Evolutionary conservation across 352 stramenopile genomes (phyloP), one percentile per base, ranked within the genome.

Genomic region (Pythium graminicola): DNA sequence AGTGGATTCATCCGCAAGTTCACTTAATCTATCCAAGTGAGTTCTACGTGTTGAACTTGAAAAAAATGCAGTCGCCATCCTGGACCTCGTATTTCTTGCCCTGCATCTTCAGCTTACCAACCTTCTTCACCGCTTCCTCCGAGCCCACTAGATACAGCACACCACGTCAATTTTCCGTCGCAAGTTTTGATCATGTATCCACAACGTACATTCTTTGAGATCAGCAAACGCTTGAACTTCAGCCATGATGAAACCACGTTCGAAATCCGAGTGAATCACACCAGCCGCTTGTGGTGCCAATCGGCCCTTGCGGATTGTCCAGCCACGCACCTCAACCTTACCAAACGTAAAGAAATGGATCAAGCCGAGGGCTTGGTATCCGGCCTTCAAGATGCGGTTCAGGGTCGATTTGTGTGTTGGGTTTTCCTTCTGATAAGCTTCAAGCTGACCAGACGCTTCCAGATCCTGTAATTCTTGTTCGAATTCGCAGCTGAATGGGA

Each of bases 301-400:
- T 45, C 88, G 93, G 36, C 96, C 96, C 76, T 97, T 96, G 60
- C 97, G 96, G 54, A 99, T 98, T 13, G 96, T 99, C 97, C 97
- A 99, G 40, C 94, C 95, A 50, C 96, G 82, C 26, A 99, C 97
- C 78, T 99, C 97, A 54, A 99, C 97, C 58, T 96, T 93, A 44
- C 97, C 97, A 22, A 91, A 88, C 23, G 97, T 99, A 81, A 99
- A 99, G 76, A 98, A 99, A 64, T 98, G 95, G 66, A 99, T 97
- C 42, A 99, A 76, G 29, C 97, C 95, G 13, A 99, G 89, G 19
- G 95, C 89, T 57, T 98, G 81, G 80, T 99, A 98, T 40, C 97
- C 97, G 62, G 89, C 88, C 60, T 98, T 97, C 45, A 99, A 96
- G 57, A 99, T 95, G 44, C 95, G 93, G 54, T 97, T 97, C 43